Evolutionary conservation across 257 asterid species (phyloP).

Genomic region (Solanum infundibuliforme): DNA sequence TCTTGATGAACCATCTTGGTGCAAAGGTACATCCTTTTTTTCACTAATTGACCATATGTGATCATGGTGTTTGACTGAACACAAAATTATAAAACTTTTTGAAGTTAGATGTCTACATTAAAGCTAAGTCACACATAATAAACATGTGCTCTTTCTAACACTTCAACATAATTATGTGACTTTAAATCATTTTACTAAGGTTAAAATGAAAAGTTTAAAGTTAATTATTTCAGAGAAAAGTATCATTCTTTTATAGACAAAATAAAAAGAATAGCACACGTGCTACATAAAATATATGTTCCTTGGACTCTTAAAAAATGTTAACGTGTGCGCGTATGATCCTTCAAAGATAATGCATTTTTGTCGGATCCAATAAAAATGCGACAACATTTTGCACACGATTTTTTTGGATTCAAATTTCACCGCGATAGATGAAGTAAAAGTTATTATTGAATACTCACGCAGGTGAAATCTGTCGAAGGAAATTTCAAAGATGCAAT

Average conservation of each 20-base stretch:
- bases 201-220: no score
- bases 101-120: neutral
- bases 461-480: slow-evolving; percentile 28
- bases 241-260: neutral
- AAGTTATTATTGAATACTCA: neutral
- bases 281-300: neutral
- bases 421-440: neutral
- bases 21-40: slow-evolving; percentile 32
- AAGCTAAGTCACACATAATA: neutral
- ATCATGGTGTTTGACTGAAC: neutral
- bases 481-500: slow-evolving; percentile 71
- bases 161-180: no score
- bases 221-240: no score
- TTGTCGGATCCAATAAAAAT: neutral
- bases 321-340: no score
- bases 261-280: no score
- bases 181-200: neutral
- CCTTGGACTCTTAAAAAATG: neutral
- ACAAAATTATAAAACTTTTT: no score
- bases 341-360: neutral
- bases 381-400: neutral
- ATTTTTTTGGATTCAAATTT: no score
- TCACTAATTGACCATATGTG: neutral
- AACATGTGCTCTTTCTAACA: no score
- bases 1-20: slow-evolving; percentile 55